Evolutionary conservation across 1,139 yeast species (phyloP).

Genomic region (Taphrina sp.): DNA sequence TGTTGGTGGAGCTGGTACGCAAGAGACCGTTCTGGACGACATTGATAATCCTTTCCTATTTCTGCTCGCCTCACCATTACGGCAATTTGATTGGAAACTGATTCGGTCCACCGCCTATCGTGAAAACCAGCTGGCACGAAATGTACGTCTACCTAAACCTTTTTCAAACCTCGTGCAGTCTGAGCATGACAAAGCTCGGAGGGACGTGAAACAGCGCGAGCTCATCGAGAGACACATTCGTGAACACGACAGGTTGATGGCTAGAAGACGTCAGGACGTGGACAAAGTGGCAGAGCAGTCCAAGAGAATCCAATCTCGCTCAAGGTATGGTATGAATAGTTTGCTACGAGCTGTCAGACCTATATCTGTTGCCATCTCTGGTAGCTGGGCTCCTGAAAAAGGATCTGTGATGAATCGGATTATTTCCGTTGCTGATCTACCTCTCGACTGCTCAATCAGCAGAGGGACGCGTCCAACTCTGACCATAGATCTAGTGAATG

Average conservation of each 20-base stretch:
- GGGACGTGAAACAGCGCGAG: slow-evolving; percentile 54
- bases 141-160: slow-evolving; percentile 39
- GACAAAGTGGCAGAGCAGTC: slow-evolving; percentile 37
- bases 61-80: slow-evolving; percentile 4
- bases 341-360: slow-evolving; percentile 48
- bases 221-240: slow-evolving; percentile 45
- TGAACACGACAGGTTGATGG: slow-evolving; percentile 9
- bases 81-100: slow-evolving; percentile 38
- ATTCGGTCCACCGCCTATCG: slow-evolving; percentile 4
- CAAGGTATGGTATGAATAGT: slow-evolving; percentile 41
- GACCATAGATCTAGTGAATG: slow-evolving; percentile 25
- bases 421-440: slow-evolving; percentile 47
- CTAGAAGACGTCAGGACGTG: slow-evolving; percentile 33
- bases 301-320: slow-evolving; percentile 34
- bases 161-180: slow-evolving; percentile 50
- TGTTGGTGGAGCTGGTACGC: slow-evolving; percentile 35
- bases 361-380: slow-evolving; percentile 46
- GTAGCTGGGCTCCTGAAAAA: slow-evolving; percentile 24
- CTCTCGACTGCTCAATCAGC: slow-evolving; percentile 43
- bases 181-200: slow-evolving; percentile 54
- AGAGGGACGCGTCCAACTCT: slow-evolving; percentile 27
- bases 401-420: not conserved
- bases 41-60: slow-evolving; percentile 9
- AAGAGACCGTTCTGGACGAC: not conserved
- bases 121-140: slow-evolving; percentile 8